A percentile compares a stretch with the other conserved stretches of the same genome.
phyloP scores from a whole-genome alignment of 352 stramenopile genomes.

The Phytophthora syringae region DNA sequence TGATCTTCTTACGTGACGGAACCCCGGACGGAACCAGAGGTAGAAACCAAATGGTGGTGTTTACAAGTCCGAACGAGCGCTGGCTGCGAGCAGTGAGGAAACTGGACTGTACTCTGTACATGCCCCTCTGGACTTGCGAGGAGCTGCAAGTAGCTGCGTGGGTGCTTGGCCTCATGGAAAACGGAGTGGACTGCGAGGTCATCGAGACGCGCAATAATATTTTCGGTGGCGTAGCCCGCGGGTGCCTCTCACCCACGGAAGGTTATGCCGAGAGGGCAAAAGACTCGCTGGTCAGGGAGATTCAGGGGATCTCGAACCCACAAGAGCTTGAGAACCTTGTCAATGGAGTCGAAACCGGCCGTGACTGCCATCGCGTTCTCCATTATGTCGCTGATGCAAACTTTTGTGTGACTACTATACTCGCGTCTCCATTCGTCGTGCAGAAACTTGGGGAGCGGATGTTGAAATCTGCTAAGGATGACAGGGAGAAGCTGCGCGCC shows the following conservation, averaged over 20 bases:
- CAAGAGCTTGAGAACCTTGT: neutral
- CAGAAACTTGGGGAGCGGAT: neutral
- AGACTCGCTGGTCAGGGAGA: neutral
- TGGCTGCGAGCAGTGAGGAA: constrained; percentile 2
- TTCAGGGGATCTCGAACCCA: neutral
- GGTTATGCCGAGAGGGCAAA: neutral
- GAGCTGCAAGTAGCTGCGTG: constrained; percentile 1
- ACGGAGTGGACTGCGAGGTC: neutral
- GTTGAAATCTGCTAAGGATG: neutral
- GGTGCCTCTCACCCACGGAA: neutral
- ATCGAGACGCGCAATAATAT: constrained; percentile 1
- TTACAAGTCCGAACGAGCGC: neutral
- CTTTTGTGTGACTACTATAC: neutral
- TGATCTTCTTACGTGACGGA: constrained; percentile 6
- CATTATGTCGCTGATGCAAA: constrained; percentile 4
- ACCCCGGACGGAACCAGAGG: neutral
- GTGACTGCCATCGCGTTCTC: neutral
- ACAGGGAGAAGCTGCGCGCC: neutral
- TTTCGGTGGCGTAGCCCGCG: constrained; percentile 4
- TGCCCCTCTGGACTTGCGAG: no score
- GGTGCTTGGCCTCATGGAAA: neutral
- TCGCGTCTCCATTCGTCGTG: constrained; percentile 12
- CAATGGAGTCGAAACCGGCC: neutral
- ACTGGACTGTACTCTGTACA: neutral
- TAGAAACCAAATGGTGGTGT: no score